A percentile compares a stretch with the other conserved stretches of the same genome.
Evolutionary conservation across 257 asterid species (phyloP).

Genomic region (Capsicum baccatum): DNA sequence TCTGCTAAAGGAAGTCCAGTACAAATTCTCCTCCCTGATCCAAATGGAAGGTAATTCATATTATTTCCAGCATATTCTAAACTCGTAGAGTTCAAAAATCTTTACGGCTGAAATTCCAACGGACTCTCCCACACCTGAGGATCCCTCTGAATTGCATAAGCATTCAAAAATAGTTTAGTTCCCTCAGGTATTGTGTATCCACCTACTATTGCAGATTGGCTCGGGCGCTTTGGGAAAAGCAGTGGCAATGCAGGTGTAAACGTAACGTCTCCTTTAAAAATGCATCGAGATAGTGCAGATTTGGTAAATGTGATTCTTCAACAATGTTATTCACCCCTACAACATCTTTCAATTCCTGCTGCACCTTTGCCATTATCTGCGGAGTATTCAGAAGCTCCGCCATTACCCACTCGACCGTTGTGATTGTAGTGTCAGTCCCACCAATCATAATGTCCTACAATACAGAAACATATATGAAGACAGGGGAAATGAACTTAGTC

Average conservation of each 20-base stretch:
- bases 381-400: slow-evolving; percentile 41
- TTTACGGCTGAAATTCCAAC: slow-evolving; percentile 48
- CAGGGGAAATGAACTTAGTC: neutral
- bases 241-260: slow-evolving; percentile 54
- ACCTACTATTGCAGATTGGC: too few species aligned
- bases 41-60: slow-evolving; percentile 49
- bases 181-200: too few species aligned
- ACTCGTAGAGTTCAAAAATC: slow-evolving; percentile 41
- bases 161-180: too few species aligned
- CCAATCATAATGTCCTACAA: slow-evolving; percentile 44
- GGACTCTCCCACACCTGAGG: slow-evolving; percentile 56
- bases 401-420: slow-evolving; percentile 47
- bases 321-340: too few species aligned
- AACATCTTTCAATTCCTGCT: too few species aligned
- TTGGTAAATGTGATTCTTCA: too few species aligned
- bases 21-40: slow-evolving; percentile 56
- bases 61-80: slow-evolving; percentile 45
- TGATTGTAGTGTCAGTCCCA: slow-evolving; percentile 49
- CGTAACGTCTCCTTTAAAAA: too few species aligned
- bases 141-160: too few species aligned
- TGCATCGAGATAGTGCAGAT: too few species aligned
- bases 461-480: neutral
- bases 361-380: slow-evolving; percentile 36
- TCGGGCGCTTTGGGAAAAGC: too few species aligned
- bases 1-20: slow-evolving; percentile 50